Conservation (phyloP, 208 protist species). For the Naegleria lovaniensis region DNA sequence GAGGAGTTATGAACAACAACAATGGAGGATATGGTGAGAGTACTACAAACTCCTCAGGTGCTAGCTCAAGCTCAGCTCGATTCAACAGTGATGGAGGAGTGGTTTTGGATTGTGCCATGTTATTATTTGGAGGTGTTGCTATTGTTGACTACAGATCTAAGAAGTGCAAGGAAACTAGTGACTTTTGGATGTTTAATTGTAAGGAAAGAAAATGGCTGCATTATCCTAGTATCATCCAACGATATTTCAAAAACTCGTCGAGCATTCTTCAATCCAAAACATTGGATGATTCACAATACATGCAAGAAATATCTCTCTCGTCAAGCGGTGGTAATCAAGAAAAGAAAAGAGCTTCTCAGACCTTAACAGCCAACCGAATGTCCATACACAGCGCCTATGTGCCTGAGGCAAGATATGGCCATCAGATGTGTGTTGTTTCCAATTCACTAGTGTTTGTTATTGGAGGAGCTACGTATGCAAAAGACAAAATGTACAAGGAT, state of each 20-base stretch:
- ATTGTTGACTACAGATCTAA: background rate
- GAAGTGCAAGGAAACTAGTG: background rate
- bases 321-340: background rate
- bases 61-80: background rate
- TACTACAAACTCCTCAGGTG: background rate
- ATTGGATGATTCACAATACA: background rate
- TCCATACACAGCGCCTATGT: background rate
- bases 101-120: background rate
- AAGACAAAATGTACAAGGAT: background rate
- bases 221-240: background rate
- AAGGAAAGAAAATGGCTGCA: background rate
- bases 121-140: background rate
- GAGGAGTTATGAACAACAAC: background rate
- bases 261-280: background rate
- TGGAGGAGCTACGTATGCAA: background rate
- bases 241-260: background rate
- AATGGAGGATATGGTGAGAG: background rate
- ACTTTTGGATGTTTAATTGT: conserved; percentile 13
- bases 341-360: background rate
- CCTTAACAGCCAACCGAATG: background rate
- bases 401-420: background rate
- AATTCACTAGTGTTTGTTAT: background rate
- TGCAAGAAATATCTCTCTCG: background rate
- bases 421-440: background rate
- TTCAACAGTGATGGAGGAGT: background rate